Evolutionary conservation across 805 yeast species (phyloP), one percentile per base, ranked within the genome.

Genomic region (Wickerhamomyces queroliae): DNA sequence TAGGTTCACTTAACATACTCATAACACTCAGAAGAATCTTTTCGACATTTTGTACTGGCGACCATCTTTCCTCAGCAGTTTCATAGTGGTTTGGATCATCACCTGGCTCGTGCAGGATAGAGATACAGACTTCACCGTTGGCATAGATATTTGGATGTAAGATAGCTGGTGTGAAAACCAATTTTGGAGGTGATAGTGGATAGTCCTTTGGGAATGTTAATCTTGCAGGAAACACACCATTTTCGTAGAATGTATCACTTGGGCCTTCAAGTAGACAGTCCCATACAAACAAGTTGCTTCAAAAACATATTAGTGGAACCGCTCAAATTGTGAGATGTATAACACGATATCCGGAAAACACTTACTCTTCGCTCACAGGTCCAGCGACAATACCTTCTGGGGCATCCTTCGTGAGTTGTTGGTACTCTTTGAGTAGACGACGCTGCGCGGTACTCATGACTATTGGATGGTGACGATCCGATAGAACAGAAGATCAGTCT

Each of bases 301-400:
- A n/a, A n/a, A n/a, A n/a, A n/a, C n/a, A n/a, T n/a, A n/a, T n/a
- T n/a, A n/a, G n/a, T n/a, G n/a, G n/a, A n/a, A n/a, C n/a, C n/a
- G n/a, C n/a, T n/a, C n/a, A n/a, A n/a, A n/a, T n/a, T n/a, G n/a
- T n/a, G n/a, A n/a, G n/a, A n/a, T n/a, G n/a, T n/a, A n/a, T n/a
- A n/a, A n/a, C 7, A 25, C 10, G 15, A 21, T 7, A 20, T 15
- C 20, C 13, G 16, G 13, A 11, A 26, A 32, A 21, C 24, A 56
- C 63, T 37, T 43, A 59, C 64, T 78, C 80, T 52, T 86, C 95
- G 18, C 75, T 64, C 4, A 79, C 68, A 0, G 99, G 99, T 1
- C 95, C 95, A 0, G 99, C 99, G 6, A 89, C 77, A 26, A 91
- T 86, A 1, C 99, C 99, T 23, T 95, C 97, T 0, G 97, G 96